Conservation (phyloP, 1,139 yeast genomes). For the Sugiyamaella pinicola region DNA sequence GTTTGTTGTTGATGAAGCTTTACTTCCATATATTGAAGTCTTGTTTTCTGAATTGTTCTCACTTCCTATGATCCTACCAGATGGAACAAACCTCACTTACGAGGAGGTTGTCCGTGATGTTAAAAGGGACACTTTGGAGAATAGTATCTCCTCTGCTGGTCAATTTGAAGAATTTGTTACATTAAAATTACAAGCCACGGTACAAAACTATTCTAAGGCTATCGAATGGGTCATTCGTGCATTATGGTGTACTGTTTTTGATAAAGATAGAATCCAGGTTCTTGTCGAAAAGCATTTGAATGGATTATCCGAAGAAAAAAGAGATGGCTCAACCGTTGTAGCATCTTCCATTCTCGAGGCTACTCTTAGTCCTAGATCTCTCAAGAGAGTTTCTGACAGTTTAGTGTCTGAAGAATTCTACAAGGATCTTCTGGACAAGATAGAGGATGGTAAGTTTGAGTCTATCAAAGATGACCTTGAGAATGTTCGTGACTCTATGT, state of each 20-base stretch:
- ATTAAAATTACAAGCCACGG: slow-evolving; percentile 63
- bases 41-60: slow-evolving; percentile 68
- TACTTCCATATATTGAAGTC: slow-evolving; percentile 65
- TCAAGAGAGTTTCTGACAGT: slow-evolving; percentile 68
- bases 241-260: slow-evolving; percentile 67
- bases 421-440: slow-evolving; percentile 45
- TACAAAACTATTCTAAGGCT: slow-evolving; percentile 63
- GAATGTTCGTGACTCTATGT: slow-evolving; percentile 56
- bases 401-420: slow-evolving; percentile 63
- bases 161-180: slow-evolving; percentile 66
- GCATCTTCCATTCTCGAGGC: slow-evolving; percentile 60
- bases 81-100: slow-evolving; percentile 61
- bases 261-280: slow-evolving; percentile 68
- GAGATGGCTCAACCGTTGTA: slow-evolving; percentile 76
- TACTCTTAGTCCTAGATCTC: slow-evolving; percentile 58
- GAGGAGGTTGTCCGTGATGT: slow-evolving; percentile 74
- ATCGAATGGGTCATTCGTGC: slow-evolving; percentile 75
- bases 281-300: slow-evolving; percentile 74
- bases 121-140: slow-evolving; percentile 67
- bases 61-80: slow-evolving; percentile 67
- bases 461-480: slow-evolving; percentile 58
- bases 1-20: slow-evolving; percentile 54
- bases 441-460: slow-evolving; percentile 50
- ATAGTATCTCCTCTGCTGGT: slow-evolving; percentile 48
- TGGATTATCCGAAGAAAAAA: slow-evolving; percentile 74